phyloP scores from a whole-genome alignment of 1,284 basidiomycete species.

The Trichosporon coremiiforme region DNA sequence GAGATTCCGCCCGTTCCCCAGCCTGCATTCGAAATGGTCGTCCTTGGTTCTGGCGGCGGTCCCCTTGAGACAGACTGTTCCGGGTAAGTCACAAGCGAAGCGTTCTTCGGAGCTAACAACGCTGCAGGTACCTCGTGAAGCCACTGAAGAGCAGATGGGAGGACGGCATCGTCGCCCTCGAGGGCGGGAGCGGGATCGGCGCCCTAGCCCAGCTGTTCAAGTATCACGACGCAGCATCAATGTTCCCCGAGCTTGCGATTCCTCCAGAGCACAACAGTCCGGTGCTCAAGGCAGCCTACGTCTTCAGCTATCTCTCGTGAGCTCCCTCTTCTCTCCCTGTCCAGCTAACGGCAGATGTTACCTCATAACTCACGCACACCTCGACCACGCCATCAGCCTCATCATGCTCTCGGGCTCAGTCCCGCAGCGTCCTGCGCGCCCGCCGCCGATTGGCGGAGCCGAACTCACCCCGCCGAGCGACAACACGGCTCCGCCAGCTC shows the following conservation, averaged over 20 bases:
- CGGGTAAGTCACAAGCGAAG: conserved; percentile 40
- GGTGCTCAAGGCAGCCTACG: conserved; percentile 50
- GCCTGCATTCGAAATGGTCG: conserved; percentile 53
- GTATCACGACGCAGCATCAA: conserved; percentile 8
- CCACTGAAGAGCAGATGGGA: conserved; percentile 46
- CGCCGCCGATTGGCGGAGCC: neutral
- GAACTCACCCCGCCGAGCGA: conserved; percentile 16
- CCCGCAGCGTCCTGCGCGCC: conserved; percentile 32
- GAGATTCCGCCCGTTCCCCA: neutral
- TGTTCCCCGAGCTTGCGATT: conserved; percentile 47
- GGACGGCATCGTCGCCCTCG: conserved; percentile 51
- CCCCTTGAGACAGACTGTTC: conserved; percentile 55
- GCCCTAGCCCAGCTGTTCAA: conserved; percentile 43
- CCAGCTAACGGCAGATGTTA: conserved; percentile 32
- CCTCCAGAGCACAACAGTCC: conserved; percentile 46
- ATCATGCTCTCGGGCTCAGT: conserved; percentile 54
- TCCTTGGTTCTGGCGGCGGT: conserved; percentile 54
- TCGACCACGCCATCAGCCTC: conserved; percentile 52
- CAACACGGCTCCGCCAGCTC: conserved; percentile 15
- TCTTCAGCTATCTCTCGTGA: conserved; percentile 52
- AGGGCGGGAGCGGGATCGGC: conserved; percentile 54
- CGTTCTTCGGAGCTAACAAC: neutral
- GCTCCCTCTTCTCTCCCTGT: too few species aligned
- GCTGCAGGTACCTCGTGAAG: conserved; percentile 54
- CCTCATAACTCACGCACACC: conserved; percentile 55